Evolutionary conservation across 495 filamentous ascomycete species (phyloP), one percentile per base, ranked within the genome.

Genomic region (Melanomma pulvis-pyrius): DNA sequence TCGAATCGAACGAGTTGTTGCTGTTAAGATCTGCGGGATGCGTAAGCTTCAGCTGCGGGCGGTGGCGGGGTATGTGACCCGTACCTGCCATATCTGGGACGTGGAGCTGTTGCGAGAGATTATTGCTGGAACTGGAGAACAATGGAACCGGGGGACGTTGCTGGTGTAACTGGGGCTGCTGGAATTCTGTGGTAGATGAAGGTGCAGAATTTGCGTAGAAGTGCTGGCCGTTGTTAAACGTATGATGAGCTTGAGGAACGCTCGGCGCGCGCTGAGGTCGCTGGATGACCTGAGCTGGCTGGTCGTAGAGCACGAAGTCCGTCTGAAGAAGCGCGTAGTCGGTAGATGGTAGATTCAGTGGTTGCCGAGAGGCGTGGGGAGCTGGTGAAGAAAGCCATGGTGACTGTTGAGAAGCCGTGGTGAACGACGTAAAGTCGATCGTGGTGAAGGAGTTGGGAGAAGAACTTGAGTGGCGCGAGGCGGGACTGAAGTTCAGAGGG

Each of bases 401-500:
- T 84, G 82, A 80, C 79, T 83, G 83, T 75, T 81, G 68, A 58
- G 74, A 79, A 86, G 86, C 85, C 85, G 85, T 88, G 81, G 77
- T 87, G 83, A 82, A 83, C 81, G 84, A 84, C 79, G 78, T 80
- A 69, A 81, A 66, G 83, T 82, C 80, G 82, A 81, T 79, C 78
- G 81, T 69, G 69, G 75, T 68, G 75, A 77, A 77, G 69, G 74
- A 79, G 78, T 75, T 74, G 59, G 67, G 56, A 59, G 69, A 63
- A 71, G 81, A 82, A 84, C 82, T 82, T 77, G 78, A 82, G 81
- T 77, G 77, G 82, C 78, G 76, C 79, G 79, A 76, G 68, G 79
- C 78, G 77, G 73, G 77, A 79, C 81, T 79, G 63, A 79, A 82
- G 81, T 84, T 84, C 82, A 83, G 80, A 86, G 83, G 73, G 79